Percentiles rank a stretch among this genome's conserved stretches.
These are phyloP conservation scores for Macrophomina pseudophaseolina DNA, from an alignment of 2,329 filamentous ascomycete genomes.

Conservation along the genomic window DNA sequence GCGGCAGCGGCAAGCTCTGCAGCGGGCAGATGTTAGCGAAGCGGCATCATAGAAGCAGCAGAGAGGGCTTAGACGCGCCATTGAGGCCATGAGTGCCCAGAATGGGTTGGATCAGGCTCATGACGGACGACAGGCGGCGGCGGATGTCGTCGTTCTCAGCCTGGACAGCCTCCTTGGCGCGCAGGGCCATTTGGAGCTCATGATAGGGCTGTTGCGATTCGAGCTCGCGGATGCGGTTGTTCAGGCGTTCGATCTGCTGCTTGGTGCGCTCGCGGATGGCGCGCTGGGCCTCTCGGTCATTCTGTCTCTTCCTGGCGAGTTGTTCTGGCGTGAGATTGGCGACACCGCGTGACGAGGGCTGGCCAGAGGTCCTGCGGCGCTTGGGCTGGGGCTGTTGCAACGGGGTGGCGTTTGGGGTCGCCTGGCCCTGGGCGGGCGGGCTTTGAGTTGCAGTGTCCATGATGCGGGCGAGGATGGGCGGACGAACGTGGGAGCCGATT, in stretches of 20 bases:
- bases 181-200: constrained; percentile 76
- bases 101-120: constrained; percentile 68
- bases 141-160: constrained; percentile 81
- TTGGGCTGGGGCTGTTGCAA: constrained; percentile 30
- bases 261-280: constrained; percentile 84
- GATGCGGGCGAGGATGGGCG: constrained; percentile 16
- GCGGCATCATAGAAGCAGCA: neutral
- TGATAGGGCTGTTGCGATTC: constrained; percentile 81
- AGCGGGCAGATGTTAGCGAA: constrained; percentile 2
- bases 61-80: constrained; percentile 40
- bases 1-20: constrained; percentile 55
- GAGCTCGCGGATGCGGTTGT: constrained; percentile 74
- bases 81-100: constrained; percentile 50
- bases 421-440: neutral
- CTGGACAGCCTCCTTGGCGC: constrained; percentile 77
- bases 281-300: constrained; percentile 86
- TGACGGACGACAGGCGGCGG: constrained; percentile 67
- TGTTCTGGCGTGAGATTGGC: constrained; percentile 88
- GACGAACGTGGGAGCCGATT: constrained; percentile 6
- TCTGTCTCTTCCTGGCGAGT: constrained; percentile 86
- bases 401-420: neutral
- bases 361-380: constrained; percentile 42
- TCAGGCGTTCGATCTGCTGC: constrained; percentile 76
- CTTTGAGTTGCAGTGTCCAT: constrained; percentile 19
- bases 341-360: constrained; percentile 69